A percentile compares a stretch with the other conserved stretches of the same genome.
Evolutionary conservation across 106 monocot species (phyloP).

Genomic region (Iris macrosiphon): DNA sequence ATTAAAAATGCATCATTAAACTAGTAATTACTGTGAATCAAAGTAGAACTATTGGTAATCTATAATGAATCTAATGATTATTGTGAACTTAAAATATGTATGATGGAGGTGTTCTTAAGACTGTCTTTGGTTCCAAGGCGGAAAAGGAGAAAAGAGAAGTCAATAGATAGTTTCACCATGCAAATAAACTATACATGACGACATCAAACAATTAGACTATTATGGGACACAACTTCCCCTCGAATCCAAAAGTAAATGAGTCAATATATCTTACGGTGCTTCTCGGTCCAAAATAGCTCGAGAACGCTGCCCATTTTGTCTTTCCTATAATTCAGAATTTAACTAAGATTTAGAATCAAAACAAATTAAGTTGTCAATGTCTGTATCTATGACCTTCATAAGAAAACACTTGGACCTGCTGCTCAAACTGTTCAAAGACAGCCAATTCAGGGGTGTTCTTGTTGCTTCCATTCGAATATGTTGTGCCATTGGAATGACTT

Average conservation of each 20-base stretch:
- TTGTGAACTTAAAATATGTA: too few relatives aligned
- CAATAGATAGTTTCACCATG: too few relatives aligned
- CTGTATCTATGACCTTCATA: neutral
- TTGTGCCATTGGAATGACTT: constrained; percentile 1
- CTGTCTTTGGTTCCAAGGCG: too few relatives aligned
- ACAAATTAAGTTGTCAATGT: neutral
- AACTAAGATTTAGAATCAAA: neutral
- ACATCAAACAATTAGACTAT: neutral
- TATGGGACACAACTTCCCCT: neutral
- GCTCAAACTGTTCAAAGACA: constrained; percentile 49
- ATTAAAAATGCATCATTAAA: too few relatives aligned
- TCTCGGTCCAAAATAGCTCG: constrained; percentile 22
- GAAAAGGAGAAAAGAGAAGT: too few relatives aligned
- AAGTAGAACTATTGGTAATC: too few relatives aligned
- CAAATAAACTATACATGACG: too few relatives aligned
- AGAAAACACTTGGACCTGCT: constrained; percentile 18
- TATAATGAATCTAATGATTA: too few relatives aligned
- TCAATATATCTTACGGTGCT: constrained; percentile 35
- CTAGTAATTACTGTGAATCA: too few relatives aligned
- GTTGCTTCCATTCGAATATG: constrained; percentile 5
- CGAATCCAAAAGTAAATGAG: neutral
- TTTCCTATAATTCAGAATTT: too few relatives aligned
- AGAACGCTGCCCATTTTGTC: constrained; percentile 1
- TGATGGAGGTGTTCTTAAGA: too few relatives aligned
- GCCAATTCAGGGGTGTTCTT: constrained; percentile 22